phyloP scores from a whole-genome alignment of 495 filamentous ascomycete species.

The Eremomyces bilateralis region DNA sequence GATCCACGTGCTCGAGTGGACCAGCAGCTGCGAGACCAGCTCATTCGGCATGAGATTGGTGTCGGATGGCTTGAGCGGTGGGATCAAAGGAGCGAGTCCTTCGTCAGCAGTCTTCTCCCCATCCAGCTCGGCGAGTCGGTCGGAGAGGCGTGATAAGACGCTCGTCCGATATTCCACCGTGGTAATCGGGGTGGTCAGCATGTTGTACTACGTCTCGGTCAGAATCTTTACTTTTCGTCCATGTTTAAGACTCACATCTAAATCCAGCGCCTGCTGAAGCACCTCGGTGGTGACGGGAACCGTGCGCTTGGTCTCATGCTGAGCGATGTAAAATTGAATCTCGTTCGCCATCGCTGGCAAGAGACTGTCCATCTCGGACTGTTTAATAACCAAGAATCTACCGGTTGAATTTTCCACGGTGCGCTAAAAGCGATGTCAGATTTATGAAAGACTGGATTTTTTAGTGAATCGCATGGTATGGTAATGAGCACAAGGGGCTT shows the following conservation, averaged over 20 bases:
- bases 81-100: conserved; percentile 24
- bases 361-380: conserved; percentile 13
- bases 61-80: conserved; percentile 49
- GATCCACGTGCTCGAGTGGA: conserved; percentile 68
- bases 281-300: conserved; percentile 37
- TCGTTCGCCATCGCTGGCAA: conserved; percentile 29
- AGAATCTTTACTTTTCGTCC: background rate
- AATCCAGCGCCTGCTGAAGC: conserved; percentile 44
- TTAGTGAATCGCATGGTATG: too few relatives aligned
- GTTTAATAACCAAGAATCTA: too few relatives aligned
- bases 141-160: conserved; percentile 34
- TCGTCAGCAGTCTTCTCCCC: background rate
- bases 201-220: conserved; percentile 48
- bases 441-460: too few relatives aligned
- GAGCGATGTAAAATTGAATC: conserved; percentile 57
- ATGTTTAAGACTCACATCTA: conserved; percentile 26
- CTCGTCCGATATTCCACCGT: conserved; percentile 61
- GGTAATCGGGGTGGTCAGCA: conserved; percentile 77
- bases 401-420: too few relatives aligned
- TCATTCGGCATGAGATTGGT: conserved; percentile 52
- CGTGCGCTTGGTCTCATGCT: conserved; percentile 51
- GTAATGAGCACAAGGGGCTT: too few relatives aligned
- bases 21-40: conserved; percentile 46
- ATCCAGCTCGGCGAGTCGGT: conserved; percentile 24
- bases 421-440: too few relatives aligned